Evolutionary conservation across 352 stramenopile genomes (phyloP).

Genomic region (Pythium volutum): DNA sequence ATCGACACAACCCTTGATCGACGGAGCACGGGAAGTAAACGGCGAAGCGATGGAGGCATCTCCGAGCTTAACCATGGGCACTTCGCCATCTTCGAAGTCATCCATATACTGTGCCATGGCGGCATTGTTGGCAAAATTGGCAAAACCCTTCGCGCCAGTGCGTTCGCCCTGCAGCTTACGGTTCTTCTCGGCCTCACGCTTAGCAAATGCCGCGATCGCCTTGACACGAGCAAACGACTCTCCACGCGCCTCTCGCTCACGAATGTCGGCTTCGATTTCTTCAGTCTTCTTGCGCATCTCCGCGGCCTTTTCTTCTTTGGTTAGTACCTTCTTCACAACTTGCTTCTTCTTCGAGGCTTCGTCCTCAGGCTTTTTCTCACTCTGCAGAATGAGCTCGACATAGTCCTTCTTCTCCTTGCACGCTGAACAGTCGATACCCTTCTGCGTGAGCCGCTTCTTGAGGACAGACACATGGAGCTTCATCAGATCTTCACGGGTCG

Average conservation of each 20-base stretch:
- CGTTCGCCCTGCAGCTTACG: conserved; percentile 65
- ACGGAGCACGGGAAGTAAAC: conserved; percentile 96
- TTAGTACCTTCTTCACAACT: conserved; percentile 51
- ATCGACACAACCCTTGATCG: conserved; percentile 90
- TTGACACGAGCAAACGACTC: conserved; percentile 88
- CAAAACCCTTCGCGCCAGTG: conserved; percentile 78
- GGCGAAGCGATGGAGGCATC: conserved; percentile 99
- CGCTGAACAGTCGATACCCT: conserved; percentile 56
- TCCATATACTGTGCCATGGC: conserved; percentile 91
- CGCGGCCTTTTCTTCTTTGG: conserved; percentile 81
- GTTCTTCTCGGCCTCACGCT: conserved; percentile 71
- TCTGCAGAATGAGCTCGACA: conserved; percentile 67
- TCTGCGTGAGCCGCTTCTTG: conserved; percentile 74
- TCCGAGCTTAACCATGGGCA: conserved; percentile 98
- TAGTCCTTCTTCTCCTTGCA: conserved; percentile 85
- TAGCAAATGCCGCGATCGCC: conserved; percentile 81
- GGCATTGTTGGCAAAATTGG: conserved; percentile 83
- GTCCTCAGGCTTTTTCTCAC: conserved; percentile 51
- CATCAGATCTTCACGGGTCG: conserved; percentile 69
- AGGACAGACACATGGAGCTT: conserved; percentile 85
- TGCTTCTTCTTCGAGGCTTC: conserved; percentile 55
- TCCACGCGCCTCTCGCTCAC: conserved; percentile 66
- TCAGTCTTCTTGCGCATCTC: conserved; percentile 82
- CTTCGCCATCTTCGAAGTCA: conserved; percentile 88
- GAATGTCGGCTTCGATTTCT: conserved; percentile 78